Base-by-base conservation (phyloP, 805 yeast genomes). In the Suhomyces xylopsoci region DNA sequence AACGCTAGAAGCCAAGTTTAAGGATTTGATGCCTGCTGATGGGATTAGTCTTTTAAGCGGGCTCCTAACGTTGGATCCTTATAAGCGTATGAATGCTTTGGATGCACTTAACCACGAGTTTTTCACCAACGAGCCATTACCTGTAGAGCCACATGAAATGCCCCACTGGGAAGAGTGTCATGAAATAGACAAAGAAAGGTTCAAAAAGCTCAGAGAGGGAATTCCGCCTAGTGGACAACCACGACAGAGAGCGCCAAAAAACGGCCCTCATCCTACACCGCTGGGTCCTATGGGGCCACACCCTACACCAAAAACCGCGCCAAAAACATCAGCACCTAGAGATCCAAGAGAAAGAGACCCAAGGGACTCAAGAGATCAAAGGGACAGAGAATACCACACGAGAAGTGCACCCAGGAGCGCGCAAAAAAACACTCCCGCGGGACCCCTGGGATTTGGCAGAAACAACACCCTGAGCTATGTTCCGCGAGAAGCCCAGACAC, bases 151-250 rank as follows among this genome's bases (percentile, higher is more conserved):
- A 0, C 62, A 62, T 6, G 81, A 79, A 17, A 70, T 91, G 22
- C 87, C 90, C 3, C 79, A 78, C 26, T 87, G 87, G 58, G 92
- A 87, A 58, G 96, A 92, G 57, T 83, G 96, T 55, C 97, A 94
- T 66, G 98, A 93, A 67, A 80, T 91, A 24, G 97, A 90, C 68
- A 82, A 82, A 47, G 82, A 82, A 56, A 75, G 82, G 57, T 75
- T 71, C 77, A 80, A 70, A 78, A 77, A 66, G 73, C 73, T 64
- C 80, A 75, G 58, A 40, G 54, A 54, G 53, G 45, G 46, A 25
- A 10, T 3, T 28, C 38, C 47, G 10, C 32, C 25, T 22, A 22
- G 25, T 22, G 25, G 25, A 5, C 25, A 22, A 22, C 5, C 32
- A 12, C 32, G n/a, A 28, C 32, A 28, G 32, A 10, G 32, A 28